Percentiles rank a stretch among this genome's conserved stretches.
These are phyloP conservation scores for Zarea fungicola DNA, from an alignment of 2,329 filamentous ascomycete species.

Conservation along the genomic window DNA sequence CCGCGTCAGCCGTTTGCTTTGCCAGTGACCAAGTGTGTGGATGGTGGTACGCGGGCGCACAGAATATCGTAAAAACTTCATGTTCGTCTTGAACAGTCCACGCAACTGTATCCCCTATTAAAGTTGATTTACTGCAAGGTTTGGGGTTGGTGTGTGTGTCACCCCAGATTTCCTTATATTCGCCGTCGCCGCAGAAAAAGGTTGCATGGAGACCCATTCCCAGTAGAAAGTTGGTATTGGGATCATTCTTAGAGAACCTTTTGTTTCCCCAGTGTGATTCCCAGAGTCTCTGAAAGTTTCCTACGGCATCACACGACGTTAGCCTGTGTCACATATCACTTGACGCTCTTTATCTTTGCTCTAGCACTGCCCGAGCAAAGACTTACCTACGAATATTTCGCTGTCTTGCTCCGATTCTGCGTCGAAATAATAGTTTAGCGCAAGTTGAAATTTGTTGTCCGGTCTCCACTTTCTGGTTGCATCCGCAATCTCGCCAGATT, in stretches of 20 bases:
- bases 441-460: neutral
- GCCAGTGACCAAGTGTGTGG: neutral
- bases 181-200: neutral
- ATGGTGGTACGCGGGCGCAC: neutral
- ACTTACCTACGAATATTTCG: too few relatives aligned
- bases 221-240: too few relatives aligned
- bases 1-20: neutral
- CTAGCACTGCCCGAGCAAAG: too few relatives aligned
- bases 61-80: neutral
- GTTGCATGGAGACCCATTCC: neutral
- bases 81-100: neutral
- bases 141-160: too few relatives aligned
- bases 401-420: too few relatives aligned
- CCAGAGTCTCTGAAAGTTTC: neutral
- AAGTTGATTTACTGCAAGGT: too few relatives aligned
- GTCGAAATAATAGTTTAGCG: neutral
- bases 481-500: neutral
- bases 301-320: too few relatives aligned
- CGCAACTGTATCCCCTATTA: neutral
- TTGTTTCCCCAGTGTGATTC: neutral
- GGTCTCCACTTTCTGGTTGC: neutral
- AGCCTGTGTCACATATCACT: too few relatives aligned
- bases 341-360: too few relatives aligned
- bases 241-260: neutral
- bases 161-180: neutral